phyloP scores from a whole-genome alignment of 345 rosid genomes.

The Eucalyptus coolabah region DNA sequence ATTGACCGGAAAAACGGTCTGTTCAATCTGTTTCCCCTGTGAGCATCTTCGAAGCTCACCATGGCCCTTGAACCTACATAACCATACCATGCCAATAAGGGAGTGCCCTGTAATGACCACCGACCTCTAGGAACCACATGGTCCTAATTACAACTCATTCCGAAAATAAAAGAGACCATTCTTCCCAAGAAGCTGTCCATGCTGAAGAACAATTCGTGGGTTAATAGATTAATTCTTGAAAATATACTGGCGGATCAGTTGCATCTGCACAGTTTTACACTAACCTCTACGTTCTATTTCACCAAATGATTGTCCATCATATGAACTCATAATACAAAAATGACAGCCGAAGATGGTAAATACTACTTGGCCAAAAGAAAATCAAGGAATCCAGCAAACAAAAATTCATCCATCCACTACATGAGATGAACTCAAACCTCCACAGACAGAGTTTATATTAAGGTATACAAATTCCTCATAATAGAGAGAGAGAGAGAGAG shows the following conservation, averaged over 20 bases:
- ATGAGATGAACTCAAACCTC: neutral
- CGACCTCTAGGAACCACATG: neutral
- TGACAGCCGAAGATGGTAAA: neutral
- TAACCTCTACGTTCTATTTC: neutral
- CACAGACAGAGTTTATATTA: neutral
- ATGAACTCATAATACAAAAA: neutral
- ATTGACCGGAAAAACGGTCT: conserved; percentile 7
- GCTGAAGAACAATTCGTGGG: neutral
- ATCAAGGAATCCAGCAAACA: neutral
- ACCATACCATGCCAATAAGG: neutral
- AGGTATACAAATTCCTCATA: neutral
- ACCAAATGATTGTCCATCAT: neutral
- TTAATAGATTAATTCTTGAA: neutral
- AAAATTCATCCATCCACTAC: neutral
- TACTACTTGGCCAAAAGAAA: neutral
- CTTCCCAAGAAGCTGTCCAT: neutral
- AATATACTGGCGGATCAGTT: neutral
- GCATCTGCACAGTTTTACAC: neutral
- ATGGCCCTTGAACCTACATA: conserved; percentile 27
- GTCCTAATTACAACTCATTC: neutral
- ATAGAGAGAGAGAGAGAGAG: neutral
- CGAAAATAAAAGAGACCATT: neutral
- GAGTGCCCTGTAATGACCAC: neutral
- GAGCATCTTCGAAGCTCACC: conserved; percentile 24
- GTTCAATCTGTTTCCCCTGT: neutral